Evolutionary conservation across 1,284 basidiomycete species (phyloP).

Genomic region (Fomitopsis schrenkii): DNA sequence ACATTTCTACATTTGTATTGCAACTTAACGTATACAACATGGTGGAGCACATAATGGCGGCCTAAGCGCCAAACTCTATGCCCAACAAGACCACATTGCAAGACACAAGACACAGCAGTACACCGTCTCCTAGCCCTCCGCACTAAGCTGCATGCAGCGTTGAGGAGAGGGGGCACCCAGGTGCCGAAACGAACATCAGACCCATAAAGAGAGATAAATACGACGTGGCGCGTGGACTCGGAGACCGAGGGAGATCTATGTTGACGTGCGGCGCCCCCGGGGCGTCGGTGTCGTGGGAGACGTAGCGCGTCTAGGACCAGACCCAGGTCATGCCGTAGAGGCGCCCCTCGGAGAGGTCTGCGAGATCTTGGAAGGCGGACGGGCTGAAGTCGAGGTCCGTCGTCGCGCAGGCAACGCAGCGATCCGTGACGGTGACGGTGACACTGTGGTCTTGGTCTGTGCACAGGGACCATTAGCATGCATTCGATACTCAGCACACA

Average conservation of each 20-base stretch:
- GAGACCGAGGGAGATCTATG: not conserved
- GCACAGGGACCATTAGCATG: not conserved
- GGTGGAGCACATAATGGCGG: not conserved
- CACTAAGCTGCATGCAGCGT: not conserved
- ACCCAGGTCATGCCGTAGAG: slow-evolving; percentile 46
- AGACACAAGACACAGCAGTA: not conserved
- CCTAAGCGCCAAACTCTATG: not conserved
- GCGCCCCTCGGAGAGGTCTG: slow-evolving; percentile 40
- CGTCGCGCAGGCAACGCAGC: slow-evolving; percentile 50
- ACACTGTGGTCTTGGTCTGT: slow-evolving; percentile 50
- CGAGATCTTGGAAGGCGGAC: slow-evolving; percentile 44
- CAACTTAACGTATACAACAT: not conserved
- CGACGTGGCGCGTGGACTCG: not conserved
- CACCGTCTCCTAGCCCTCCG: not conserved
- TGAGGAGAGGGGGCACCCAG: not conserved
- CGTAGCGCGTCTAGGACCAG: slow-evolving; percentile 30
- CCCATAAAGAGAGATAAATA: not conserved
- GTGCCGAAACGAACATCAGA: not conserved
- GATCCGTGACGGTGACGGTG: slow-evolving; percentile 51
- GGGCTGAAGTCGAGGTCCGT: slow-evolving; percentile 59
- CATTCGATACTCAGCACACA: not conserved
- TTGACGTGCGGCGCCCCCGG: not conserved
- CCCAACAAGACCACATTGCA: not conserved
- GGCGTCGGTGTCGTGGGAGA: not conserved
- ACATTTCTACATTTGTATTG: not conserved